These are phyloP conservation scores for Kwoniella mangroviensis DNA, from an alignment of 768 basidiomycete species.

Conservation along the genomic window DNA sequence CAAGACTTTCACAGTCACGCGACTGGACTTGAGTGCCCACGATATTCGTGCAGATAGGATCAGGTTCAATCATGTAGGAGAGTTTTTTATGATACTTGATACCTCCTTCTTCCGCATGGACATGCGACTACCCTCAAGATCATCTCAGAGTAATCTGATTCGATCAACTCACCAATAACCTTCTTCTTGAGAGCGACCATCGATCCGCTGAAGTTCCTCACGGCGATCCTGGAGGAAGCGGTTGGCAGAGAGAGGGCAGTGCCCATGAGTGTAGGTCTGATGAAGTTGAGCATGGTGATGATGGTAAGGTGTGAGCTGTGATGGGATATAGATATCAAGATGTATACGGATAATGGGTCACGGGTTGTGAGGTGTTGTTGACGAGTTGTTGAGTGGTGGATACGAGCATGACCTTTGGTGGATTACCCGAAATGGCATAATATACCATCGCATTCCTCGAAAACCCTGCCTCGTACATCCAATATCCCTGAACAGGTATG, in stretches of 20 bases:
- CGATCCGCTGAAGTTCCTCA: not conserved
- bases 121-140: no score
- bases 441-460: not conserved
- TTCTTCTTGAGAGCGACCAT: slow-evolving; percentile 22
- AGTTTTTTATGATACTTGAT: no score
- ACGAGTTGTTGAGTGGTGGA: not conserved
- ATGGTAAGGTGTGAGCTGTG: not conserved
- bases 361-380: not conserved
- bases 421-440: not conserved
- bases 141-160: no score
- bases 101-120: no score
- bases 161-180: slow-evolving; percentile 21
- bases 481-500: slow-evolving; percentile 10
- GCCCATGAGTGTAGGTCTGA: slow-evolving; percentile 19
- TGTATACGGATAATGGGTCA: not conserved
- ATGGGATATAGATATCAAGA: not conserved
- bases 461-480: no score
- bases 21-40: not conserved
- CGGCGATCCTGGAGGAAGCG: not conserved
- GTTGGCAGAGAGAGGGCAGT: not conserved
- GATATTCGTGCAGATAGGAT: no score
- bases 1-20: not conserved
- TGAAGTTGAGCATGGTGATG: slow-evolving; percentile 16
- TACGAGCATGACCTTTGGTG: no score
- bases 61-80: no score